Evolutionary conservation across 768 basidiomycete species (phyloP).

Genomic region (Tricholoma hemisulphureum): DNA sequence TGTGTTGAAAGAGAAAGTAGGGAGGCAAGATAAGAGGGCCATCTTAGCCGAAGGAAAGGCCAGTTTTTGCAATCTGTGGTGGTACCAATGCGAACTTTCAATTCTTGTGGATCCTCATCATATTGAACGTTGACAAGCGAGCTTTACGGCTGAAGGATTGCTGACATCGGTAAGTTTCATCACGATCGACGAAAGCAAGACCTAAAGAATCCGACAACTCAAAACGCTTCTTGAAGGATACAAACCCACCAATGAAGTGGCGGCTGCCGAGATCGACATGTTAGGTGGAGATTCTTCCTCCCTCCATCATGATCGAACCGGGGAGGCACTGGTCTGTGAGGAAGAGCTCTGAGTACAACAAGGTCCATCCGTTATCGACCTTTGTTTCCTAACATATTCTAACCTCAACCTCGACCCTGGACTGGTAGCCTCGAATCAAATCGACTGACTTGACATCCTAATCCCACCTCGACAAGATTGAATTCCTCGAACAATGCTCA

Average conservation of each 20-base stretch:
- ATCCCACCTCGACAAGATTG: constrained; percentile 53
- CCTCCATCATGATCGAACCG: constrained; percentile 20
- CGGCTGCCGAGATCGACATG: constrained; percentile 48
- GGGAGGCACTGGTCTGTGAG: constrained; percentile 35
- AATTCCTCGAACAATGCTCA: constrained; percentile 72
- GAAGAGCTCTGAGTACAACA: constrained; percentile 36
- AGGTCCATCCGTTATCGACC: constrained; percentile 27
- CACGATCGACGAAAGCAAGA: constrained; percentile 34
- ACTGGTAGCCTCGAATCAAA: constrained; percentile 47
- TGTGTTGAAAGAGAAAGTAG: constrained; percentile 38
- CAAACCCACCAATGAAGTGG: constrained; percentile 35
- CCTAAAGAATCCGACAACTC: constrained; percentile 50
- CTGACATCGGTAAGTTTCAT: constrained; percentile 6
- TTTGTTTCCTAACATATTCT: not conserved
- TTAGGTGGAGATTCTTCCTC: constrained; percentile 34
- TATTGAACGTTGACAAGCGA: constrained; percentile 41
- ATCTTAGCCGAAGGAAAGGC: constrained; percentile 55
- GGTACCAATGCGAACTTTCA: constrained; percentile 36
- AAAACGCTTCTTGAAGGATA: constrained; percentile 55
- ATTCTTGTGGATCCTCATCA: not conserved
- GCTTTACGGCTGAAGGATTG: constrained; percentile 57
- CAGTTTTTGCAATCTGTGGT: constrained; percentile 62
- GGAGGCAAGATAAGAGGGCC: constrained; percentile 28
- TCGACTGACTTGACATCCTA: constrained; percentile 33
- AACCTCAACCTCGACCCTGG: not conserved